Conservation (phyloP, 169 alveolate genomes). For the Ichthyophthirius multifiliis region DNA sequence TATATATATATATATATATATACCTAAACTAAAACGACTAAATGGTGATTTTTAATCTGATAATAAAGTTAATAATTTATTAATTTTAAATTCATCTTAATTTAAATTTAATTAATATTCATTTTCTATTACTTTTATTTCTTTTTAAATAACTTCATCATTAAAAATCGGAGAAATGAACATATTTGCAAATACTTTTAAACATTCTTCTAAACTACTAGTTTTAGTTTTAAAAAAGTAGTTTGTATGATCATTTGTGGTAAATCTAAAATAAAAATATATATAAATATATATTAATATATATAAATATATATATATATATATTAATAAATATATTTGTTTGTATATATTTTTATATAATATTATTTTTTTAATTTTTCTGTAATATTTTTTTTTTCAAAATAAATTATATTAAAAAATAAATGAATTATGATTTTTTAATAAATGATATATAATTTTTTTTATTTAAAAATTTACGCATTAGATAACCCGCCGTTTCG, state of each 20-base stretch:
- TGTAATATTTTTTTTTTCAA: too few species aligned
- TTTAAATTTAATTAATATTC: conserved; percentile 58
- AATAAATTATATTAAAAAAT: too few species aligned
- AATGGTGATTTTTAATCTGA: conserved; percentile 37
- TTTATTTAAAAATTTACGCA: conserved; percentile 46
- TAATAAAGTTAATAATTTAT: conserved; percentile 26
- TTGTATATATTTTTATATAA: too few species aligned
- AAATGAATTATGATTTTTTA: not conserved
- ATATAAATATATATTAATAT: not conserved
- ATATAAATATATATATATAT: too few species aligned
- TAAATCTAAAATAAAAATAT: conserved; percentile 1
- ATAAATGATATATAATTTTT: not conserved
- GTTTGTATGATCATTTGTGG: conserved; percentile 61
- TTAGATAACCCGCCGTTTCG: conserved; percentile 65
- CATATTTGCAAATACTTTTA: conserved; percentile 66
- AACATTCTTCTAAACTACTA: conserved; percentile 54
- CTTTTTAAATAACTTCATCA: conserved; percentile 61
- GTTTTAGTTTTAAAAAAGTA: conserved; percentile 58
- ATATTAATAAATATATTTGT: too few species aligned
- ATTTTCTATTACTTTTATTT: conserved; percentile 62
- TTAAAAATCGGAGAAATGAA: conserved; percentile 64
- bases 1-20: not conserved
- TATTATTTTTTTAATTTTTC: too few species aligned
- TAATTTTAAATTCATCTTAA: conserved; percentile 61
- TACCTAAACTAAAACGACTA: not conserved